Evolutionary conservation across 2,329 filamentous ascomycete genomes (phyloP), one percentile per base, ranked within the genome.

Genomic region (Aspergillus ruber): DNA sequence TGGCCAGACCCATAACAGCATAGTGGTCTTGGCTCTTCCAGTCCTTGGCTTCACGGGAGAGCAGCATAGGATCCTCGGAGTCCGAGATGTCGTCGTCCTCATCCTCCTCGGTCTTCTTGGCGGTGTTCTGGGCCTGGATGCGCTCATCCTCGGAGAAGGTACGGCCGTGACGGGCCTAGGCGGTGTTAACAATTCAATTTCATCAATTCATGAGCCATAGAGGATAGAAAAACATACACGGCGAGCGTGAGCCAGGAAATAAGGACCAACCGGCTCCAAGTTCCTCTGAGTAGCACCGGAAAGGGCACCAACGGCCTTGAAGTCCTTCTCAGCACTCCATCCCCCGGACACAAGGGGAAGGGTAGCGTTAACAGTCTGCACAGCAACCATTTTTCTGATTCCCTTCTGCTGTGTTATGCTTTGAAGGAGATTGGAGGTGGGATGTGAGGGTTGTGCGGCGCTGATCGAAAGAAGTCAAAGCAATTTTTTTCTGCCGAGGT

Each of bases 21-120:
- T 98, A 98, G 76, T 98, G 93, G 67, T 98, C 93, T 83, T 98
- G 93, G 70, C 91, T 89, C 86, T 98, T 98, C 93, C 93, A 98
- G 78, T 98, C 93, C 78, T 98, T 98, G 65, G 93, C 90, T 68
- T 97, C 90, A 47, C 90, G 83, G 69, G 88, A 81, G 27, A 98
- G 83, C 82, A 97, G 86, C 75, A 94, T 81, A 48, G 89, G 85
- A 66, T 97, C 91, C 74, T 98, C 93, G 25, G 85, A 76, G 76
- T 98, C 93, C 72, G 88, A 94, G 70, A 95, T 89, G 52, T 97
- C 90, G 63, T 86, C 88, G 54, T 85, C 84, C 49, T 96, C 89
- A 46, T 89, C 87, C 55, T 93, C 87, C 72, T 97, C 91, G 47
- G 94, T 83, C 73, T 95, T 96, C 83, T 94, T 95, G 66, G 90